phyloP scores from a whole-genome alignment of 176 grass and related monocot genomes.

The Echinochloa phyllopogon region DNA sequence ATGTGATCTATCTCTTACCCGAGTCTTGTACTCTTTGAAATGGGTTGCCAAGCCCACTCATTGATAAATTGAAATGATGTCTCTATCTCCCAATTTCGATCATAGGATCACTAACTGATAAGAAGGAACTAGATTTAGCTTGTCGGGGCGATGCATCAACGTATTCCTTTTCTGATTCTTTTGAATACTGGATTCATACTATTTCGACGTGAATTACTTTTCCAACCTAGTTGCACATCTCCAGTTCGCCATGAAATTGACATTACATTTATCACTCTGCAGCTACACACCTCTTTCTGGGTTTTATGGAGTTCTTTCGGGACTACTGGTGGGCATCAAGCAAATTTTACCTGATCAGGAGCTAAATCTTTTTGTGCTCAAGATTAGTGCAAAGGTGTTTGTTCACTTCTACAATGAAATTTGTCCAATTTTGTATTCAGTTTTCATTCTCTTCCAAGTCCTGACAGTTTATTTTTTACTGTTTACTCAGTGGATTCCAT shows the following conservation, averaged over 20 bases:
- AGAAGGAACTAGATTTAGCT: not conserved
- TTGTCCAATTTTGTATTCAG: not conserved
- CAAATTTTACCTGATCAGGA: slow-evolving; percentile 92
- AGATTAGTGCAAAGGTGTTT: slow-evolving; percentile 82
- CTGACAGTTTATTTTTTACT: slow-evolving; percentile 28
- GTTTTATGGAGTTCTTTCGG: slow-evolving; percentile 85
- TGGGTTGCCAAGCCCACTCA: not conserved
- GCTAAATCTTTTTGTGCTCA: slow-evolving; percentile 55
- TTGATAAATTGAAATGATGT: slow-evolving; percentile 12
- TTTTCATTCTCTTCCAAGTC: not conserved
- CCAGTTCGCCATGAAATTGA: slow-evolving; percentile 13
- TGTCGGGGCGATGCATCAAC: slow-evolving; percentile 15
- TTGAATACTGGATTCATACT: not conserved
- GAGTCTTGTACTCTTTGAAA: slow-evolving; percentile 12
- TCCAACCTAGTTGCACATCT: not conserved
- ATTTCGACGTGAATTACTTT: not conserved
- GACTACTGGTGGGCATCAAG: slow-evolving; percentile 83
- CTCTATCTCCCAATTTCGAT: not conserved
- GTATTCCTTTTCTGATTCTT: not conserved
- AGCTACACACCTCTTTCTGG: slow-evolving; percentile 88
- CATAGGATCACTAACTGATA: slow-evolving; percentile 3
- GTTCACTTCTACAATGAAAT: slow-evolving; percentile 7
- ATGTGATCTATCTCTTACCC: not conserved
- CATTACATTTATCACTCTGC: slow-evolving; percentile 17
- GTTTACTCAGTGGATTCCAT: slow-evolving; percentile 66